Evolutionary conservation across 2,329 filamentous ascomycete genomes (phyloP), one percentile per base, ranked within the genome.

Genomic region (Amesomyces nigricolor): DNA sequence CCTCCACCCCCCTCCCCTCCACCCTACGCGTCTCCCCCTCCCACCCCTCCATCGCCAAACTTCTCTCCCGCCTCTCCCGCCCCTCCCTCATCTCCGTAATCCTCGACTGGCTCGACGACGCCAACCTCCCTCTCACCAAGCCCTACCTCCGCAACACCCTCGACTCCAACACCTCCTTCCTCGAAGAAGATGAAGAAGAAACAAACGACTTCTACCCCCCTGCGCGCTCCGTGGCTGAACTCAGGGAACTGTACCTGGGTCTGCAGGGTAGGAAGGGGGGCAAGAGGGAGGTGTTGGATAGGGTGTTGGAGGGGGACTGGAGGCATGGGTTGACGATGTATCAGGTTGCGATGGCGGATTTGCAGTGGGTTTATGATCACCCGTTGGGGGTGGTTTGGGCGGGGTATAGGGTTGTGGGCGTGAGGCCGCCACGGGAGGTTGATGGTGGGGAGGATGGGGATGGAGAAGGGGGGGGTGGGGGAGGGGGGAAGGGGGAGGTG

Each of bases 61-160:
- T 80, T 40, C 77, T 95, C 47, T 79, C 76, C 58, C 85, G 85
- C 53, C 78, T 95, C 16, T 87, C 88, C 1, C 84, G 89, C 49
- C 74, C 84, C 46, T 83, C 87, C 0, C 79, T 95, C 19, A 72
- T 94, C 26, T 81, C 83, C 0, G 78, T 95, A 8, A 87, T 81
- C 0, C 77, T 91, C 19, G 80, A 87, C 72, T 95, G 90, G 90
- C 82, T 95, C 3, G 81, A 86, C 55, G 81, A 86, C 47, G 75
- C 78, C 60, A 85, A 87, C 60, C 74, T 83, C 40, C 70, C 78
- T 4, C 73, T 79, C 16, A 85, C 81, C 43, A 74, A 75, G 1
- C 87, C 87, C 0, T 83, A 78, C 66, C 78, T 87, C 45, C 75
- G 66, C 59, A 69, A 39, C 64, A 69, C 14, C 51, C 66, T 65